phyloP scores from a whole-genome alignment of 768 basidiomycete species.

The Collybia sordida region DNA sequence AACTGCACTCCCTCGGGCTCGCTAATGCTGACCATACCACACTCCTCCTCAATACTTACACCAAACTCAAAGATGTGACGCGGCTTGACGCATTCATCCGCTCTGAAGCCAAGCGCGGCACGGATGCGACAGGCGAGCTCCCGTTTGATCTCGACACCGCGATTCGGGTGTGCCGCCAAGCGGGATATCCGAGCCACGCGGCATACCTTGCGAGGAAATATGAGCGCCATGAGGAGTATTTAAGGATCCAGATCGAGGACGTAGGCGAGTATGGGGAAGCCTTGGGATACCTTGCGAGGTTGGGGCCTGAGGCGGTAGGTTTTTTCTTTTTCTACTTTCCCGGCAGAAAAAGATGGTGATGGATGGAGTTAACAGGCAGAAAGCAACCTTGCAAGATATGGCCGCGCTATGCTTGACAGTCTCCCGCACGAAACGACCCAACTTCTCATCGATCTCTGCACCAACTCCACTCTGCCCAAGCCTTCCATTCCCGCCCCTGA shows the following conservation, averaged over 20 bases:
- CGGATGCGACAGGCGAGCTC: constrained; percentile 59
- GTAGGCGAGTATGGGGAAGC: constrained; percentile 81
- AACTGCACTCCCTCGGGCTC: constrained; percentile 83
- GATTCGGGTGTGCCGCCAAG: constrained; percentile 94
- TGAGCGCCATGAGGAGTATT: constrained; percentile 87
- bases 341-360: neutral
- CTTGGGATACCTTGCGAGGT: constrained; percentile 70
- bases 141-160: constrained; percentile 98
- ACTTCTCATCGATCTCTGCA: constrained; percentile 90
- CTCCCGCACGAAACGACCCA: constrained; percentile 89
- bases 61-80: constrained; percentile 89
- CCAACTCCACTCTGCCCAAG: too few species aligned
- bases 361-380: constrained; percentile 58
- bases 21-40: constrained; percentile 98
- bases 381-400: constrained; percentile 84
- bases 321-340: neutral
- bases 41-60: constrained; percentile 94
- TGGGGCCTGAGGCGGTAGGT: constrained; percentile 80
- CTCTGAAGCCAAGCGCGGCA: constrained; percentile 65
- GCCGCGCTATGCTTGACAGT: constrained; percentile 77
- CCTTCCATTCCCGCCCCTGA: too few species aligned
- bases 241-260: constrained; percentile 94
- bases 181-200: constrained; percentile 94
- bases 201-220: constrained; percentile 92
- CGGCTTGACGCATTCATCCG: constrained; percentile 92